Evolutionary conservation across 768 basidiomycete genomes (phyloP), one percentile per base, ranked within the genome.

Genomic region (Suillus cothurnatus): DNA sequence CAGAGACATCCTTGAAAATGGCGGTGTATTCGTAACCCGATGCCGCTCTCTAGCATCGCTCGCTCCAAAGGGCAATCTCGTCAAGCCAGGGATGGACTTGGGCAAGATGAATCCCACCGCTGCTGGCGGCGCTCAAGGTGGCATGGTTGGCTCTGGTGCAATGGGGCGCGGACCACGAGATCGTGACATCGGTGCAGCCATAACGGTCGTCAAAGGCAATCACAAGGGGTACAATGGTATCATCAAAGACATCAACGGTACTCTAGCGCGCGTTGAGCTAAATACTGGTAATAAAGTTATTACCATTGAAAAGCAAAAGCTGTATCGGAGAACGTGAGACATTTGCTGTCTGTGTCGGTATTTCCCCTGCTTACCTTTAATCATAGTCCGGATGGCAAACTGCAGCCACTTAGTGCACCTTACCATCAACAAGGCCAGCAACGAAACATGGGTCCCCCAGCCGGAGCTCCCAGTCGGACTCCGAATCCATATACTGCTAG

Each of bases 211-310:
- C 66, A 92, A 94, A 74, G 97, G 97, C 6, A 85, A 92, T 6
- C 87, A 91, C 73, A 99, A 99, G 77, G 93, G 95, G 17, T 91
- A 96, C 70, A 83, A 90, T 53, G 97, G 97, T 8, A 87, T 89
- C 6, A 92, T 99, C 81, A 98, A 96, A 78, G 97, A 99, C 73
- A 93, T 95, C 34, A 97, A 95, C 65, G 97, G 95, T 6, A 82
- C 84, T 45, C 81, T 88, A 64, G 93, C 91, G 2, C 86, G 97
- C 49, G 95, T 99, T 17, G 97, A 99, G 76, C 81, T 99, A n/a
- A 81, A 85, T 66, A 89, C 94, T 17, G 91, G 90, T 45, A 96
- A 95, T 77, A 95, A 94, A 77, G 82, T 95, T 26, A 88, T 99
- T 64, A 90, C 89, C 45, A 88, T 98, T 64, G 91, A 92, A 57